These are phyloP conservation scores for Monosporozyma siamensis DNA, from an alignment of 805 yeast genomes.

Conservation along the genomic window DNA sequence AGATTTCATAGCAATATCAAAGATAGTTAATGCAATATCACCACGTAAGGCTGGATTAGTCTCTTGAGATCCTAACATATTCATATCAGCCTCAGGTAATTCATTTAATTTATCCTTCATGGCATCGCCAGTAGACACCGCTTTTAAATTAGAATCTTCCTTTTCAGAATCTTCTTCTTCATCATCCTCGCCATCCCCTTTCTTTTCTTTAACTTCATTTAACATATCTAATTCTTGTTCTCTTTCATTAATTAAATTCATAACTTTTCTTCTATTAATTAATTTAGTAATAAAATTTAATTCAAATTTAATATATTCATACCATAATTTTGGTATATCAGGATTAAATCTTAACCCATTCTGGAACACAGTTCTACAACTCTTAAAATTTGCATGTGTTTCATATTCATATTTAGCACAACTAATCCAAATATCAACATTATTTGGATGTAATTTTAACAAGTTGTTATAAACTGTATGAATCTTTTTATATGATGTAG, in stretches of 20 bases:
- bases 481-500: constrained; percentile 61
- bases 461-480: constrained; percentile 70
- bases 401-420: constrained; percentile 94
- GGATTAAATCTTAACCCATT: constrained; percentile 77
- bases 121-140: constrained; percentile 45
- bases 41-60: constrained; percentile 72
- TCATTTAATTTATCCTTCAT: constrained; percentile 55
- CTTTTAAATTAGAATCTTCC: constrained; percentile 30
- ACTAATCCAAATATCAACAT: constrained; percentile 83
- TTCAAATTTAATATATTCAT: constrained; percentile 81
- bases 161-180: constrained; percentile 31
- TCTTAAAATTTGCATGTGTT: constrained; percentile 75
- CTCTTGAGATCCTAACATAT: constrained; percentile 77
- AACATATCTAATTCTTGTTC: constrained; percentile 50
- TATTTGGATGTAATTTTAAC: constrained; percentile 82
- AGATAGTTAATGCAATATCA: constrained; percentile 60
- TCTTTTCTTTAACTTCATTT: constrained; percentile 24
- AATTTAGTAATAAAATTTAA: constrained; percentile 76
- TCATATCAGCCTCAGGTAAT: constrained; percentile 81
- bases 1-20: constrained; percentile 54
- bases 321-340: constrained; percentile 66
- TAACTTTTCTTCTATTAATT: constrained; percentile 69
- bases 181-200: constrained; percentile 28
- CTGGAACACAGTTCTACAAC: constrained; percentile 80
- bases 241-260: constrained; percentile 67